Percentiles rank a stretch among this genome's conserved stretches.
These are phyloP conservation scores for Xylariomycetidae sp. DNA, from an alignment of 2,329 filamentous ascomycete species.

Conservation along the genomic window DNA sequence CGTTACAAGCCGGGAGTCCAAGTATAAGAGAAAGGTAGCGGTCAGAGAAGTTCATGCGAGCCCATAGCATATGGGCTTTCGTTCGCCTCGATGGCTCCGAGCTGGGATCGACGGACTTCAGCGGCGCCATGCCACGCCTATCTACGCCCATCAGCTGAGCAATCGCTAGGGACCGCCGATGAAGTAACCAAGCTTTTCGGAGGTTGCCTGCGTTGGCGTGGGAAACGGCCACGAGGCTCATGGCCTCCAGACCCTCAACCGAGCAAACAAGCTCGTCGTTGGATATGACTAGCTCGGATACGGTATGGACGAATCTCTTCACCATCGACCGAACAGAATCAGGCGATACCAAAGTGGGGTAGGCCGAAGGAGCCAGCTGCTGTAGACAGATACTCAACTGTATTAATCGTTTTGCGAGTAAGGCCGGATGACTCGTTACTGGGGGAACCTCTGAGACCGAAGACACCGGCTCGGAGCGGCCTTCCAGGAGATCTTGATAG, in stretches of 20 bases:
- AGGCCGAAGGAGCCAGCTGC: slow-evolving; percentile 32
- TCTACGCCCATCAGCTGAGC: slow-evolving; percentile 48
- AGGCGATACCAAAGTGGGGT: slow-evolving; percentile 23
- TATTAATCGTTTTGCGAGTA: slow-evolving; percentile 44
- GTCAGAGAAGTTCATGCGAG: slow-evolving; percentile 44
- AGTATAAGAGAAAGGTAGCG: slow-evolving; percentile 48
- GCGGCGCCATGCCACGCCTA: slow-evolving; percentile 25
- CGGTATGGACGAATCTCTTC: slow-evolving; percentile 26
- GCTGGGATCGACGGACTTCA: slow-evolving; percentile 35
- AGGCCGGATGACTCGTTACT: slow-evolving; percentile 37
- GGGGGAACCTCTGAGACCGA: slow-evolving; percentile 26
- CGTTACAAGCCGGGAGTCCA: slow-evolving; percentile 40
- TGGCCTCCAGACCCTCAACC: slow-evolving; percentile 48
- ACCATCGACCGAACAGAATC: slow-evolving; percentile 23
- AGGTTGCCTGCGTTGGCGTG: slow-evolving; percentile 50
- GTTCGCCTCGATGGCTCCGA: slow-evolving; percentile 26
- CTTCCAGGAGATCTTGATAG: slow-evolving; percentile 19
- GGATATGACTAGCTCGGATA: slow-evolving; percentile 38
- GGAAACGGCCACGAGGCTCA: slow-evolving; percentile 44
- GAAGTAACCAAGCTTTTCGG: slow-evolving; percentile 48
- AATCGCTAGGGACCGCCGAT: slow-evolving; percentile 44
- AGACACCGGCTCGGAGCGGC: slow-evolving; percentile 16
- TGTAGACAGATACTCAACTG: slow-evolving; percentile 38
- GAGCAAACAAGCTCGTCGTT: slow-evolving; percentile 49
- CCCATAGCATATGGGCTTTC: slow-evolving; percentile 38